phyloP scores from a whole-genome alignment of 2,329 filamentous ascomycete genomes.

The Trichocomaceae sp. region DNA sequence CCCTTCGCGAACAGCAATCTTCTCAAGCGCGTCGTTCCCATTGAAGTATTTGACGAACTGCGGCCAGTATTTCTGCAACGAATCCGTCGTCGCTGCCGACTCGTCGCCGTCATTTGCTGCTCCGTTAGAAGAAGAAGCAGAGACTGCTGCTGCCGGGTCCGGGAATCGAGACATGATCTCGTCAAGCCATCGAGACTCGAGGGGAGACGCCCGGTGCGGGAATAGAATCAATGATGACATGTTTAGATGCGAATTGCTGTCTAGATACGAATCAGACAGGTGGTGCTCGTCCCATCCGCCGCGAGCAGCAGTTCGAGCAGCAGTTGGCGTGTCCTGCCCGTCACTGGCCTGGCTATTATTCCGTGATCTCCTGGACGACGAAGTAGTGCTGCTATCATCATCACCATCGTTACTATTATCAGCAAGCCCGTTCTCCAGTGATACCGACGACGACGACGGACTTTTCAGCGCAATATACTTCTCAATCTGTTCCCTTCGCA shows the following conservation, averaged over 20 bases:
- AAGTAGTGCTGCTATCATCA: constrained; percentile 25
- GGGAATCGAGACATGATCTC: constrained; percentile 38
- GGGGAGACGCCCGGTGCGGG: constrained; percentile 69
- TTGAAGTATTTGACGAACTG: constrained; percentile 80
- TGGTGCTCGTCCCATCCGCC: constrained; percentile 23
- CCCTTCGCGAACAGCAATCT: constrained; percentile 76
- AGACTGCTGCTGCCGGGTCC: constrained; percentile 17
- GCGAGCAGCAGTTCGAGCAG: constrained; percentile 26
- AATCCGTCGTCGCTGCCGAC: constrained; percentile 21
- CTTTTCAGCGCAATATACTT: constrained; percentile 28
- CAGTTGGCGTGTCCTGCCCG: constrained; percentile 33
- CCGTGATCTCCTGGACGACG: constrained; percentile 35
- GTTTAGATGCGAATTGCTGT: constrained; percentile 26
- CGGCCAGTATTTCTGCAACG: constrained; percentile 60
- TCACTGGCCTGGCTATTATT: constrained; percentile 31
- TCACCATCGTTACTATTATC: constrained; percentile 6
- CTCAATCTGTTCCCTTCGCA: constrained; percentile 59
- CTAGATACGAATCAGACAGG: constrained; percentile 28
- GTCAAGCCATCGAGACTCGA: constrained; percentile 65
- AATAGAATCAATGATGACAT: constrained; percentile 65
- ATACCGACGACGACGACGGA: constrained; percentile 16
- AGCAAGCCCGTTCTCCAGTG: constrained; percentile 10
- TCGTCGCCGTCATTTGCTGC: constrained; percentile 18
- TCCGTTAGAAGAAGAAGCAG: not conserved
- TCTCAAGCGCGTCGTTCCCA: constrained; percentile 74